Conservation (phyloP, 2,329 filamentous ascomycete species). For the Colletotrichum lentis region DNA sequence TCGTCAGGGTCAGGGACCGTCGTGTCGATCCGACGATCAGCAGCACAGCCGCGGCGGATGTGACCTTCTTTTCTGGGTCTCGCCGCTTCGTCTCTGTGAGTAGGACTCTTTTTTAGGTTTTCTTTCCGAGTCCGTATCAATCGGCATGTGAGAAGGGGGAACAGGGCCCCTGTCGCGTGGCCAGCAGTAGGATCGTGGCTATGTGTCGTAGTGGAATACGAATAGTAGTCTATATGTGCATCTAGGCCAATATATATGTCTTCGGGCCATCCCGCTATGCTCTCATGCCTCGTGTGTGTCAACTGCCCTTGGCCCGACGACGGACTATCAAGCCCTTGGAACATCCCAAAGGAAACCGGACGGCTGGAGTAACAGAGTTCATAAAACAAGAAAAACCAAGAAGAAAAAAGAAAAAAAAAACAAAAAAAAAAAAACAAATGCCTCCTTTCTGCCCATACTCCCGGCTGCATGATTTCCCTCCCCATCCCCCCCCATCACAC, state of each 20-base stretch:
- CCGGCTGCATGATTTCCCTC: conserved; percentile 26
- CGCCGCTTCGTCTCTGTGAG: background rate
- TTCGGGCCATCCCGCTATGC: conserved; percentile 33
- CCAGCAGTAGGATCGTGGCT: no score
- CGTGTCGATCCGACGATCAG: conserved; percentile 24
- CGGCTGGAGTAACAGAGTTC: background rate
- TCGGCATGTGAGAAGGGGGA: background rate
- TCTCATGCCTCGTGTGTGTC: conserved; percentile 33
- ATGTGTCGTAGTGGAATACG: background rate
- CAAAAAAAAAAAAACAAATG: background rate
- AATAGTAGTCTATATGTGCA: conserved; percentile 35
- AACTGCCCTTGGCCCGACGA: conserved; percentile 22
- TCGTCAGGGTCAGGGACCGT: background rate
- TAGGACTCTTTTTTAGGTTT: background rate
- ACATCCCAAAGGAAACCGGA: background rate
- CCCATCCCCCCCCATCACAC: conserved; percentile 4
- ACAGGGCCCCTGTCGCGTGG: no score
- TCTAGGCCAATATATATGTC: conserved; percentile 23
- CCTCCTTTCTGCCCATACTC: conserved; percentile 33
- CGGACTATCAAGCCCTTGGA: background rate
- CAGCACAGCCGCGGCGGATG: conserved; percentile 28
- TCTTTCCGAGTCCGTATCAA: background rate
- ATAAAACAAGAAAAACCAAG: no score
- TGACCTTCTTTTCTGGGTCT: conserved; percentile 28
- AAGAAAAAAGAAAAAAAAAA: background rate